Conservation (phyloP, 2,329 filamentous ascomycete species). For the Nigrospora oryzae region DNA sequence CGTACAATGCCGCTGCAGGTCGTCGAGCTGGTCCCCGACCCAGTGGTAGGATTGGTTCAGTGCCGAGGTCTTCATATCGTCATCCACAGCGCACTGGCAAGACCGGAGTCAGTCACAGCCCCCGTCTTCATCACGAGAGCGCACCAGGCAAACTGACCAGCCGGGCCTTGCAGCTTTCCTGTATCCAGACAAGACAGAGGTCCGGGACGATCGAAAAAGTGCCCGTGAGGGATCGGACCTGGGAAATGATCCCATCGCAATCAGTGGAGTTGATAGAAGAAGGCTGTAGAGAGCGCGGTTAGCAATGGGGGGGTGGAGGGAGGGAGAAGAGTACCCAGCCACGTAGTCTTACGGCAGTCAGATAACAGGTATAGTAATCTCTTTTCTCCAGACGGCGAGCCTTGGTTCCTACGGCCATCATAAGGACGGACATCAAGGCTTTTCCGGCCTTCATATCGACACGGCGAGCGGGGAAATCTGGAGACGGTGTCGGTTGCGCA, state of each 20-base stretch:
- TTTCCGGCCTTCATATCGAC: background rate
- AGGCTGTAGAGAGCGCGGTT: background rate
- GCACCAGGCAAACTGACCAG: background rate
- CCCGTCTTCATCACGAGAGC: too few relatives aligned
- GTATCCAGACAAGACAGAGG: conserved; percentile 3
- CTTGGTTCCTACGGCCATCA: too few relatives aligned
- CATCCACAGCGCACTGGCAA: conserved; percentile 1
- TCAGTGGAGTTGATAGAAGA: background rate
- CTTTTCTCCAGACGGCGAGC: background rate
- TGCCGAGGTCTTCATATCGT: background rate
- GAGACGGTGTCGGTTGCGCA: too few relatives aligned
- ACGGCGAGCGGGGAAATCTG: too few relatives aligned
- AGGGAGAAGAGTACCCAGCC: too few relatives aligned
- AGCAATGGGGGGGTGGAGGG: background rate
- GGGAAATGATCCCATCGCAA: conserved; percentile 3
- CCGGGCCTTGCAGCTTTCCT: conserved; percentile 4
- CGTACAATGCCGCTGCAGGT: conserved; percentile 1
- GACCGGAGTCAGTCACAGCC: background rate
- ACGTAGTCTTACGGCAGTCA: background rate
- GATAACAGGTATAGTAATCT: conserved; percentile 5
- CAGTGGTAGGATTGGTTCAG: conserved; percentile 2
- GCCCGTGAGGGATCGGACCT: background rate
- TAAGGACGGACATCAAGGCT: background rate
- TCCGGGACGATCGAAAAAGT: background rate
- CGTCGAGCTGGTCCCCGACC: conserved; percentile 1